phyloP scores from a whole-genome alignment of 768 basidiomycete species.

The Dioszegia crocea region DNA sequence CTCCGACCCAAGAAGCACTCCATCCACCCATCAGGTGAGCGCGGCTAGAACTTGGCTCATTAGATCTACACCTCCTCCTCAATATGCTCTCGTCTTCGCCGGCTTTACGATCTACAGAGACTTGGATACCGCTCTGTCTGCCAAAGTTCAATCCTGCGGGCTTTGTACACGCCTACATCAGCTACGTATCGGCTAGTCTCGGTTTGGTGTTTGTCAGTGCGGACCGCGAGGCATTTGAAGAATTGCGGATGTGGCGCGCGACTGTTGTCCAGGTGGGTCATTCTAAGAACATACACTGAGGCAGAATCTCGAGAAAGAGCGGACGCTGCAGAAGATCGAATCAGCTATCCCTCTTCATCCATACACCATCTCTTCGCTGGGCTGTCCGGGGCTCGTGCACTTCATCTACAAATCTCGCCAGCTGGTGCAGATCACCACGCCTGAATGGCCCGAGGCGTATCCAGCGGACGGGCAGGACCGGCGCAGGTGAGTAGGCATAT shows the following conservation, averaged over 20 bases:
- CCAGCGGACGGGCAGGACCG: constrained; percentile 57
- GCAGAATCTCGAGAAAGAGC: constrained; percentile 67
- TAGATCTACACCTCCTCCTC: constrained; percentile 86
- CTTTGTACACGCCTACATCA: constrained; percentile 86
- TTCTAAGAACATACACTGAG: no score
- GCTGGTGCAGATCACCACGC: constrained; percentile 83
- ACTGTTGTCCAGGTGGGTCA: constrained; percentile 58
- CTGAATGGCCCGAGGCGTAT: constrained; percentile 82
- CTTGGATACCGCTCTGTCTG: constrained; percentile 92
- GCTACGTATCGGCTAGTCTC: constrained; percentile 51
- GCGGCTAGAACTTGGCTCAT: no score
- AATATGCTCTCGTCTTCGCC: constrained; percentile 85
- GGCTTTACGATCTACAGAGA: constrained; percentile 67
- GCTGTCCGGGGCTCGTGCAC: constrained; percentile 86
- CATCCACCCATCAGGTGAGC: constrained; percentile 81
- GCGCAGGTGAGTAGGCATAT: constrained; percentile 61
- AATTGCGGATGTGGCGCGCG: constrained; percentile 72
- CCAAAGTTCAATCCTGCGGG: constrained; percentile 86
- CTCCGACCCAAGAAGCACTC: constrained; percentile 88
- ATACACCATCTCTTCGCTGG: constrained; percentile 57
- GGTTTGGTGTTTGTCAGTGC: constrained; percentile 76
- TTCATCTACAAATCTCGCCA: constrained; percentile 89
- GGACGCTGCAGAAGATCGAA: constrained; percentile 53
- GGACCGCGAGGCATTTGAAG: constrained; percentile 72
- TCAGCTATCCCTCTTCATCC: constrained; percentile 55